Evolutionary conservation across 441 rosid species (phyloP).

Genomic region (Erodium moschatum): DNA sequence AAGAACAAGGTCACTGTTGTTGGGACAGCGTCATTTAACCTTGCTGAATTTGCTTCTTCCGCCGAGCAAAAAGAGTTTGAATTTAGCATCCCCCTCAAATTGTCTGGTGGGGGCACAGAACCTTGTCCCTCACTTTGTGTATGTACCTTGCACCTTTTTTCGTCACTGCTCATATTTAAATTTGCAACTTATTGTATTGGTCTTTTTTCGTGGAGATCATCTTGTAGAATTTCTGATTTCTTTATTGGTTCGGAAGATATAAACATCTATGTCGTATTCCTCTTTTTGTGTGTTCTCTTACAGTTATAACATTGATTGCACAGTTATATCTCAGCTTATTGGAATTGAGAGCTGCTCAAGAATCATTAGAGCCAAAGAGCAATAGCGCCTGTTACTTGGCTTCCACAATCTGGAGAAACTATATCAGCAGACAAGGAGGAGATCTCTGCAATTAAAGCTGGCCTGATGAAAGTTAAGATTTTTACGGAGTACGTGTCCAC

Average conservation of each 20-base stretch:
- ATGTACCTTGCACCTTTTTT: slow-evolving; percentile 25
- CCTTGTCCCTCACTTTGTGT: slow-evolving; percentile 52
- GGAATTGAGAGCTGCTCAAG: slow-evolving; percentile 52
- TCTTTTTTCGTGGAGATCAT: neutral
- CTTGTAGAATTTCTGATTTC: slow-evolving; percentile 5
- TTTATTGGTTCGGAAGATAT: neutral
- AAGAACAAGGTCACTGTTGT: slow-evolving; percentile 54
- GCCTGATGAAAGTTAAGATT: slow-evolving; percentile 63
- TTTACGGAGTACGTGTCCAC: slow-evolving; percentile 59
- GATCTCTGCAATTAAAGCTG: slow-evolving; percentile 68
- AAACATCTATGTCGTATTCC: neutral
- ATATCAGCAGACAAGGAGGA: slow-evolving; percentile 50
- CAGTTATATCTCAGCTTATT: slow-evolving; percentile 45
- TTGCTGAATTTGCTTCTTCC: slow-evolving; percentile 65
- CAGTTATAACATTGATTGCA: slow-evolving; percentile 27
- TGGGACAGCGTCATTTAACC: slow-evolving; percentile 58
- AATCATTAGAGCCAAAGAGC: slow-evolving; percentile 42
- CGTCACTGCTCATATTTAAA: neutral
- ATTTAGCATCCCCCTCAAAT: slow-evolving; percentile 54
- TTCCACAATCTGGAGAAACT: slow-evolving; percentile 43
- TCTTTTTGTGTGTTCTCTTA: slow-evolving; percentile 14
- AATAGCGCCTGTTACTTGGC: slow-evolving; percentile 45
- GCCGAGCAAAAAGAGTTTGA: slow-evolving; percentile 59
- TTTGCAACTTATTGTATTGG: neutral
- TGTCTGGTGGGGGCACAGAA: slow-evolving; percentile 38